Evolutionary conservation across 1,139 yeast genomes (phyloP).

Genomic region (Arxiozyma telluris): DNA sequence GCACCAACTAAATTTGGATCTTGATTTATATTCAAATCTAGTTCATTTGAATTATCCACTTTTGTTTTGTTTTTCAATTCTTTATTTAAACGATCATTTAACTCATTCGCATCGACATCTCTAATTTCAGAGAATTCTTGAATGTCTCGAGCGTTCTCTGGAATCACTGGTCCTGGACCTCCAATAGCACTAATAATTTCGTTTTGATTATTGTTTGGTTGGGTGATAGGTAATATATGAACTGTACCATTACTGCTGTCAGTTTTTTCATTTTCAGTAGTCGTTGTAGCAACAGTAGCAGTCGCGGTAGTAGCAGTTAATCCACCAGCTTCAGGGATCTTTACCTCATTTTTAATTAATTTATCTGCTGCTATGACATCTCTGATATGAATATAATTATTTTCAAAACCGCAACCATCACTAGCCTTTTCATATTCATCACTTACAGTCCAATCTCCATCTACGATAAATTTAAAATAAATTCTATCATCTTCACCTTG

Average conservation of each 20-base stretch:
- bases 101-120: conserved; percentile 19
- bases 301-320: conserved; percentile 3
- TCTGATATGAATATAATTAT: conserved; percentile 46
- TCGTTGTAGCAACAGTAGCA: too few species aligned
- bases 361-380: conserved; percentile 7
- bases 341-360: conserved; percentile 26
- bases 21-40: too few species aligned
- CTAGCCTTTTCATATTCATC: conserved; percentile 37
- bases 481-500: conserved; percentile 35
- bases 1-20: too few species aligned
- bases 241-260: conserved; percentile 1
- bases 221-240: conserved; percentile 9
- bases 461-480: conserved; percentile 65
- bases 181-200: background rate
- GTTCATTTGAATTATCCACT: background rate
- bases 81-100: conserved; percentile 17
- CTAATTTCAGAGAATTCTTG: conserved; percentile 40
- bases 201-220: background rate
- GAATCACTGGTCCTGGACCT: conserved; percentile 33
- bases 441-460: conserved; percentile 59
- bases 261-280: background rate
- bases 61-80: conserved; percentile 11
- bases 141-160: conserved; percentile 40
- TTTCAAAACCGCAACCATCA: conserved; percentile 48
- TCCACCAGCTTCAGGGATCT: conserved; percentile 51